A percentile compares a stretch with the other conserved stretches of the same genome.
Evolutionary conservation across 257 asterid genomes (phyloP).

Genomic region (Ilex aquifolium): DNA sequence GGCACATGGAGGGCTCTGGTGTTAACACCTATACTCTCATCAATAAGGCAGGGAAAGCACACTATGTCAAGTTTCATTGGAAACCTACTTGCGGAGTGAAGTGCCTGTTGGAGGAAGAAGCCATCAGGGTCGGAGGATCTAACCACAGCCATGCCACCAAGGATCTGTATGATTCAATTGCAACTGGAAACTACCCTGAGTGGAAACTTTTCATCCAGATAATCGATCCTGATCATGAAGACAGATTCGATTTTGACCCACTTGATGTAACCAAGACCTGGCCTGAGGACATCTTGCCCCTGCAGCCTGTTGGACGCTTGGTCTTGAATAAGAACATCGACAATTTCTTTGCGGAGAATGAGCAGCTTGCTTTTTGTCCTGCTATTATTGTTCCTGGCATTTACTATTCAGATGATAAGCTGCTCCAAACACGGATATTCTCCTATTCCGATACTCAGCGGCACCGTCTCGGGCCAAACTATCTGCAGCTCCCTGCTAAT

Average conservation of each 20-base stretch:
- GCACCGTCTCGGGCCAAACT: constrained; percentile 83
- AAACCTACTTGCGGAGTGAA: constrained; percentile 97
- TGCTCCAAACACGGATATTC: constrained; percentile 60
- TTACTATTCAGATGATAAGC: constrained; percentile 59
- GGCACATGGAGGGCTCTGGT: constrained; percentile 97
- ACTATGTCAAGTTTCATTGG: constrained; percentile 95
- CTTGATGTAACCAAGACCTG: constrained; percentile 89
- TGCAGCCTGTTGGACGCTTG: constrained; percentile 97
- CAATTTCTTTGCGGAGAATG: constrained; percentile 74
- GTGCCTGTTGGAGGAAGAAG: constrained; percentile 74
- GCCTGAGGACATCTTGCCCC: constrained; percentile 91
- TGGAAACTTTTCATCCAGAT: constrained; percentile 94
- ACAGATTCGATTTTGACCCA: constrained; percentile 89
- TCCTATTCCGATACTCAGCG: constrained; percentile 72
- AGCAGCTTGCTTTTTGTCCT: constrained; percentile 66
- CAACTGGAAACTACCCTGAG: constrained; percentile 88
- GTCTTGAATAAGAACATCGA: constrained; percentile 89
- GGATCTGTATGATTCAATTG: constrained; percentile 87
- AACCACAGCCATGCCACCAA: constrained; percentile 97
- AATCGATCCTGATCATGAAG: constrained; percentile 85
- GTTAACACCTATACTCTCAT: constrained; percentile 84
- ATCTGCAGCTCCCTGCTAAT: constrained; percentile 61
- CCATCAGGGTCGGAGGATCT: constrained; percentile 72
- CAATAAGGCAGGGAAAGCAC: constrained; percentile 80
- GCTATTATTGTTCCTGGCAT: constrained; percentile 57